Evolutionary conservation across 164 flowering plant species (phyloP), one percentile per base, ranked within the genome.

Genomic region (Malania oleifera): DNA sequence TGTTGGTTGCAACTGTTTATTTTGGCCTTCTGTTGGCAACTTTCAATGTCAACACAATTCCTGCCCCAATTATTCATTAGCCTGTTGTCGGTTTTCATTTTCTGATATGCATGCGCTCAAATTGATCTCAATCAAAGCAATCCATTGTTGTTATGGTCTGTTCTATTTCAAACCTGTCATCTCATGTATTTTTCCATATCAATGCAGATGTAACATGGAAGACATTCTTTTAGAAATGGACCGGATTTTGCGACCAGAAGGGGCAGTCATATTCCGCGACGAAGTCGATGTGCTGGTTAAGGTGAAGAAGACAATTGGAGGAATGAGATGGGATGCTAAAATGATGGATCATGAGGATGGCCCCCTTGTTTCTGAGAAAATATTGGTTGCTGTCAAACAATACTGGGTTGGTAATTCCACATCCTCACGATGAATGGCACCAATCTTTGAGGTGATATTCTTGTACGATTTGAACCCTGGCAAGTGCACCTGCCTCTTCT

Each of bases 191-290:
- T 53, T 29, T 53, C 11, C 7, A 13, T 3, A 12, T 15, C 5
- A 40, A 4, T 44, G 56, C 74, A 90, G 97, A 68, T 90, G 97
- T 54, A 65, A 79, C 28, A 54, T 47, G 15, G 93, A 82, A 64
- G 93, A 91, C 75, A 84, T 91, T 68, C 86, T 91, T 63, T 53
- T 87, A 50, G 97, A 87, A 81, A 91, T 91, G 95, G 97, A 91
- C 61, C 69, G 97, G 24, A 91, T 91, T 62, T 50, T 91, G 63
- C 73, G 97, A 38, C 97, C 97, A 13, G 97, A 91, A 72, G 97
- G 97, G 7, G 89, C 97, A 27, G 83, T 91, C 19, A 86, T 91
- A 64, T 62, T 91, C 73, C 86, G 97, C 0, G 97, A 91, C 43
- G 85, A 87, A 60, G 89, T 86, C 8, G 91, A 87, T 64, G 79